These are phyloP conservation scores for Penicillium sp. DNA, from an alignment of 2,329 filamentous ascomycete species.

Conservation along the genomic window DNA sequence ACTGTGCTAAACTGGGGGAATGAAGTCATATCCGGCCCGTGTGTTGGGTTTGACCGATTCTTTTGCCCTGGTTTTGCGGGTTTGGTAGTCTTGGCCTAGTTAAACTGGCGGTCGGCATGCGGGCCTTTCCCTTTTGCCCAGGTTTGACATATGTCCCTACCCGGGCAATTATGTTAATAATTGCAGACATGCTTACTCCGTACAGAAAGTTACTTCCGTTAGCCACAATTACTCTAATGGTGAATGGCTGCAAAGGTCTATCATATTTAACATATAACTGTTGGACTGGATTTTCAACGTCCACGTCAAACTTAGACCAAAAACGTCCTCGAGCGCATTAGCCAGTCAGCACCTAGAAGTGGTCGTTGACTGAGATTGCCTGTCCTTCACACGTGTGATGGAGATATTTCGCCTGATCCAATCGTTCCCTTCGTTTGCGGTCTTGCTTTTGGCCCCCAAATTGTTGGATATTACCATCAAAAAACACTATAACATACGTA, in stretches of 20 bases:
- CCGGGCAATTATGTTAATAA: background rate
- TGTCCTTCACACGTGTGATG: background rate
- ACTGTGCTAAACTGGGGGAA: background rate
- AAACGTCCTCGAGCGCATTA: background rate
- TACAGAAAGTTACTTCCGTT: background rate
- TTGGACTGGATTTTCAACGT: background rate
- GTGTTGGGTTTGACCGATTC: constrained; percentile 2
- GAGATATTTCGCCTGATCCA: background rate
- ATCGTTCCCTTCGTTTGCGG: background rate
- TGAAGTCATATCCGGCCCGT: constrained; percentile 2
- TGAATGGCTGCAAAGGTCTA: background rate
- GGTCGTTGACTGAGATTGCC: background rate
- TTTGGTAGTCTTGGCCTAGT: background rate
- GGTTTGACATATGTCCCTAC: background rate
- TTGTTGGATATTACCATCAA: background rate
- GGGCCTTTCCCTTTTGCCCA: background rate
- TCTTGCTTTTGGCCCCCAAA: constrained; percentile 6
- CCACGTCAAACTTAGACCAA: background rate
- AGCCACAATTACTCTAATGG: background rate
- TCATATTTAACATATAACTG: background rate
- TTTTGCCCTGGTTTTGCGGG: background rate
- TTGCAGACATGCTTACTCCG: background rate
- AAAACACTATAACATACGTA: background rate
- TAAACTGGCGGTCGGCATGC: constrained; percentile 3
- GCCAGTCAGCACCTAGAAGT: background rate